A percentile compares a stretch with the other conserved stretches of the same genome.
These are phyloP conservation scores for Priceomyces haplophilus DNA, from an alignment of 805 yeast species.

Conservation along the genomic window DNA sequence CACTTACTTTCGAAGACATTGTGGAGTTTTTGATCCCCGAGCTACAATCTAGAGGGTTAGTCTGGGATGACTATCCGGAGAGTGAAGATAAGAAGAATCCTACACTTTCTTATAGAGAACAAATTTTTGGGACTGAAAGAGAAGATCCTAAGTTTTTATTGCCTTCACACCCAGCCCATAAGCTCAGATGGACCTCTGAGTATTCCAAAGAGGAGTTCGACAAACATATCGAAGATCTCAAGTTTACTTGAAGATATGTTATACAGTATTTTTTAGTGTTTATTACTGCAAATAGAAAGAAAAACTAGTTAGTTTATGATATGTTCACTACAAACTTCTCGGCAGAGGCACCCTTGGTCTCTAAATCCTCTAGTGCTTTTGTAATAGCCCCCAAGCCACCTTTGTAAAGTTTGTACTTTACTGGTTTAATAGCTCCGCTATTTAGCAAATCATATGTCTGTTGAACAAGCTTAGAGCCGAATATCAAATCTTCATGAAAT, in stretches of 20 bases:
- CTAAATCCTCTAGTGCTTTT: constrained; percentile 37
- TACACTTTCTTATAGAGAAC: constrained; percentile 34
- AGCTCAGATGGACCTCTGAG: constrained; percentile 24
- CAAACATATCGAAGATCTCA: constrained; percentile 1
- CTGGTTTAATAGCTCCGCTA: constrained; percentile 26
- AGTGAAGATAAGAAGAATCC: constrained; percentile 8
- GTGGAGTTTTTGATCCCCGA: constrained; percentile 37
- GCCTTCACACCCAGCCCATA: constrained; percentile 18
- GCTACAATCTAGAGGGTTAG: constrained; percentile 30
- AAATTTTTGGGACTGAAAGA: constrained; percentile 25
- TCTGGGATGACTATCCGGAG: constrained; percentile 36
- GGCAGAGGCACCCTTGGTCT: constrained; percentile 39
- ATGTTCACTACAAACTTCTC: constrained; percentile 38
- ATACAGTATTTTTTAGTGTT: too few relatives aligned
- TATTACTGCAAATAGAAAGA: too few relatives aligned
- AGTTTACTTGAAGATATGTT: neutral
- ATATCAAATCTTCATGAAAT: constrained; percentile 42
- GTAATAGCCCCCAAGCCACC: constrained; percentile 33
- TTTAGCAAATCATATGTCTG: constrained; percentile 30
- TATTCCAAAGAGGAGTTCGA: constrained; percentile 27
- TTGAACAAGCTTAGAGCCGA: constrained; percentile 20
- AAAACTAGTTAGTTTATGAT: neutral
- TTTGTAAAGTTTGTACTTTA: constrained; percentile 29
- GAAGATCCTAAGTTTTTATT: constrained; percentile 16
- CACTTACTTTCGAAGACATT: constrained; percentile 36